These are phyloP conservation scores for Raffaelea ambrosiae DNA, from an alignment of 2,329 filamentous ascomycete species.

Conservation along the genomic window DNA sequence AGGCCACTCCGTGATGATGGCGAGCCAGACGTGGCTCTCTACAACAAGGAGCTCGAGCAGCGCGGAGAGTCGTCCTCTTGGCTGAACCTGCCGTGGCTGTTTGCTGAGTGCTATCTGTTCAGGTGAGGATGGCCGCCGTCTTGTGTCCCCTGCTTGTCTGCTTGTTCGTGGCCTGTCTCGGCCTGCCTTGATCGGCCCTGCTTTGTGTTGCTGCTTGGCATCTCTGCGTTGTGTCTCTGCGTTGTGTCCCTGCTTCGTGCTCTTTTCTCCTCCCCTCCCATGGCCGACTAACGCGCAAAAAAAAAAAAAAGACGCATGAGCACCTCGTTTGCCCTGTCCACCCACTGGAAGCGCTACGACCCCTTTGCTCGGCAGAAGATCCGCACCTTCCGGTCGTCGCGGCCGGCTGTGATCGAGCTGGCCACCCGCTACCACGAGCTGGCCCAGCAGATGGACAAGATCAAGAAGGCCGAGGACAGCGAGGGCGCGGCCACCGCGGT, in stretches of 20 bases:
- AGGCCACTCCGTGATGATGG: conserved; percentile 73
- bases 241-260: too few relatives aligned
- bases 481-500: conserved; percentile 56
- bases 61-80: conserved; percentile 62
- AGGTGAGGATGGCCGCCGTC: conserved; percentile 34
- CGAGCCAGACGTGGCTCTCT: conserved; percentile 63
- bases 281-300: too few relatives aligned
- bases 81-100: conserved; percentile 85
- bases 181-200: too few relatives aligned
- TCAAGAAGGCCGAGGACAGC: conserved; percentile 37
- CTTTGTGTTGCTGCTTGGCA: too few relatives aligned
- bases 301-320: conserved; percentile 74
- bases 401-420: conserved; percentile 50
- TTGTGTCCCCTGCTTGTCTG: too few relatives aligned
- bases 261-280: too few relatives aligned
- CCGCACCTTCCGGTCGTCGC: conserved; percentile 83
- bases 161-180: too few relatives aligned
- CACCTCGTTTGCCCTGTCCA: conserved; percentile 66
- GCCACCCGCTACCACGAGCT: conserved; percentile 44
- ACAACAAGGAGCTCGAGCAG: conserved; percentile 77
- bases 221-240: too few relatives aligned
- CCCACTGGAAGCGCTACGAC: conserved; percentile 84
- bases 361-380: conserved; percentile 86
- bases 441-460: conserved; percentile 52
- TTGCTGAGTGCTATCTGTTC: conserved; percentile 89